Base-by-base conservation (phyloP, 129 eudicot species). In the Smallanthus sonchifolius region DNA sequence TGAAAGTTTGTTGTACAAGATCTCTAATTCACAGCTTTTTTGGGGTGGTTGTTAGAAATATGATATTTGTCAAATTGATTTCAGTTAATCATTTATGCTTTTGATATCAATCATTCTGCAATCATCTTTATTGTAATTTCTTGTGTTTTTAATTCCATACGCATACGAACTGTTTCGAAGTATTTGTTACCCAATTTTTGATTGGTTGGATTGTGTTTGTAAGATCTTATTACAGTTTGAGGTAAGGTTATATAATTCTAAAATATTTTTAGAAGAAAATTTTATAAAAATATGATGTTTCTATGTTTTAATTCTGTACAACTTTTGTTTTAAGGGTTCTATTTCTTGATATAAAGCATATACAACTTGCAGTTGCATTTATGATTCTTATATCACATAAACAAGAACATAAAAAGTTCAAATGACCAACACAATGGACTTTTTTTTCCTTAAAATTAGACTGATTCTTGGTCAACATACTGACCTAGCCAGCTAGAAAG, bases 1-100 rank as follows among this genome's bases (percentile, higher is more conserved):
- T 45, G 47, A 34, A 62, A 64, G 32, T 71, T 71, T 78, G 73
- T 79, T 72, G 82, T 63, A 59, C 76, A 69, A 77, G 76, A 77
- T 69, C 48, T 51, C 48, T 51, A 64, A 39, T 17, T 35, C 61
- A 64, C 51, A 64, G 48, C 13, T 42, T 49, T 34, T 39, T 61
- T 61, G 43, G 43, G 24, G 34, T 61, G 35, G 13, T 32, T 61
- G 42, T 61, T 61, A 61, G 43, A 61, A 61, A 61, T 6, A 61
- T 61, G 67, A 61, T 10, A 60, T 61, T 35, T 61, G 34, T 35
- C 42, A 11, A 13, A 61, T 61, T 6, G 20, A 61, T 3, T 61
- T 35, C 4, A 14, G 42, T 34, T 32, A 34, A 61, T 61, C 42
- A 34, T 61, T 61, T 35, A 11, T 14, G 42, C 65, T 59, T 59